Conservation (phyloP, 2,329 filamentous ascomycete species). For the Fusarium continuum region DNA sequence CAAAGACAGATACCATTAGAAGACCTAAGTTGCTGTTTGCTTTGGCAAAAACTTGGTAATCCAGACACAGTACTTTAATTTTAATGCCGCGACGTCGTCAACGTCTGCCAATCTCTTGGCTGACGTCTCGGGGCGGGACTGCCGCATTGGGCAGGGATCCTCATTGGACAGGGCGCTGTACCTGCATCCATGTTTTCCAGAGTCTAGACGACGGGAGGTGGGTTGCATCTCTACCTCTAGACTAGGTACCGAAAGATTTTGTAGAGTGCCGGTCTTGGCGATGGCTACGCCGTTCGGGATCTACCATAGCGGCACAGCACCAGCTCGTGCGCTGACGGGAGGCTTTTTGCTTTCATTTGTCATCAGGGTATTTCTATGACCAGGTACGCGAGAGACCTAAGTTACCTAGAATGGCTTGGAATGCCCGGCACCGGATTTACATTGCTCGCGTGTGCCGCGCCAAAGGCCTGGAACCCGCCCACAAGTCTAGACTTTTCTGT, state of each 20-base stretch:
- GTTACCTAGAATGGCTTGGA: no score
- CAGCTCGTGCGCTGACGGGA: no score
- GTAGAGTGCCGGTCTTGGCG: not conserved
- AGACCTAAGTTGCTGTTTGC: not conserved
- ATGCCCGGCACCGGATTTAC: no score
- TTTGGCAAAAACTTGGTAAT: not conserved
- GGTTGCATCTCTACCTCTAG: not conserved
- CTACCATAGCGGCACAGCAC: not conserved
- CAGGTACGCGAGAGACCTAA: no score
- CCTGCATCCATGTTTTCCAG: no score
- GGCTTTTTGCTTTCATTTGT: no score
- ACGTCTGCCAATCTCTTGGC: slow-evolving; percentile 21
- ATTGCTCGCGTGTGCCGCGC: no score
- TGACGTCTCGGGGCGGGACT: slow-evolving; percentile 1
- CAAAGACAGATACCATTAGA: not conserved
- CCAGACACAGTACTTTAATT: no score
- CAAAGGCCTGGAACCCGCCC: no score
- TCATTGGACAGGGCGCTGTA: not conserved
- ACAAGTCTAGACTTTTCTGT: no score
- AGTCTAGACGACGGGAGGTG: not conserved
- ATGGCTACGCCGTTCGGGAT: not conserved
- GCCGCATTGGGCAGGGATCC: not conserved
- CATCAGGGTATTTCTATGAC: no score
- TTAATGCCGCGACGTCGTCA: not conserved
- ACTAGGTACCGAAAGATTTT: slow-evolving; percentile 1